Evolutionary conservation across 2,329 filamentous ascomycete genomes (phyloP), one percentile per base, ranked within the genome.

Genomic region (Fusarium equiseti): DNA sequence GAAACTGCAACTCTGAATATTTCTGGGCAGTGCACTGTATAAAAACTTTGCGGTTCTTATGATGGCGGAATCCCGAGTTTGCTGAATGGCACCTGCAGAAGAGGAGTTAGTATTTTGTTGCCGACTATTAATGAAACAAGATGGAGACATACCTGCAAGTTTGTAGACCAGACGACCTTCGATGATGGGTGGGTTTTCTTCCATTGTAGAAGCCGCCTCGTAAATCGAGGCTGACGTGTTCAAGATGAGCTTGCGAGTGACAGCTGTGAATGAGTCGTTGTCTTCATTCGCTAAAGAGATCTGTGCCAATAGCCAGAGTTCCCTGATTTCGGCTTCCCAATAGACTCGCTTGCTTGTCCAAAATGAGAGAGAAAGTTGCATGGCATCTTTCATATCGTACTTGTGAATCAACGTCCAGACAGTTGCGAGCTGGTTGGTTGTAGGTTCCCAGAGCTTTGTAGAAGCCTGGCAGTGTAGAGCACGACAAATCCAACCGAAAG

Each of bases 391-490:
- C 31, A 64, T 26, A 15, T 44, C 16, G 40, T 68, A 68, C 40
- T 68, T 68, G 3, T 68, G 32, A n/a, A 44, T 27, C 15, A 64
- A 8, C 2, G 8, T 15, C 31, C 46, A 44, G 16, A 55, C 5
- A 2, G 46, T 10, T 2, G 10, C 1, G 11, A 59, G 20, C 20
- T 31, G 29, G 11, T 1, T 2, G 3, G 12, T 2, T 0, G 1
- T n/a, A 2, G 64, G 59, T 2, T 4, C 4, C 64, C 44, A 68
- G 15, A 59, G 20, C 4, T 3, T 26, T 15, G 64, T 68, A 2
- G 22, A 8, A 8, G 18, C 42, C 35, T 68, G 59, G 1, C 31
- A 55, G 18, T 68, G 59, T 13, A 68, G 20, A 22, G 16, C 49
- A 10, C 16, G 20, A 6, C 49, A 55, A 3, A 68, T 20, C 64